These are phyloP conservation scores for Graphiopsis chlorocephala DNA, from an alignment of 2,329 filamentous ascomycete genomes.

Conservation along the genomic window DNA sequence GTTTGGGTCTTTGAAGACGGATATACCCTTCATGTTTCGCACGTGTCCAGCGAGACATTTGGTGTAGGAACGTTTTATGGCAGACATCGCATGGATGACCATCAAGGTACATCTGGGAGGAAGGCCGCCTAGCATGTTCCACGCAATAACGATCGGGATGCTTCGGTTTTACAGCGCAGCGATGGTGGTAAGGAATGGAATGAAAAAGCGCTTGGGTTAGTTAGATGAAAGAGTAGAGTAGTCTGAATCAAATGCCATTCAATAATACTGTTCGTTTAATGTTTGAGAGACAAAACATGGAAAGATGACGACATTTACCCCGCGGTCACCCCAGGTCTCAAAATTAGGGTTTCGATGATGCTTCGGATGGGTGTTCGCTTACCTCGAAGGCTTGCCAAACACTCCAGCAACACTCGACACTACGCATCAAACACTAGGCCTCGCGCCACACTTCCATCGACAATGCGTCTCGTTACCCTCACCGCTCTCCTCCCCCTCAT, in stretches of 20 bases:
- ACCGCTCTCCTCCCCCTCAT: conserved; percentile 13
- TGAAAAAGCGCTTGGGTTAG: background rate
- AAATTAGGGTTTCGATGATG: background rate
- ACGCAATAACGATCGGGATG: background rate
- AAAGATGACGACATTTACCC: background rate
- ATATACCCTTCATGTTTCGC: conserved; percentile 14
- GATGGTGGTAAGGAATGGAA: background rate
- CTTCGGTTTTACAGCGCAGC: background rate
- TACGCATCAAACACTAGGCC: background rate
- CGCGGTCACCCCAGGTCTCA: conserved; percentile 1
- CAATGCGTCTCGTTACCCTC: conserved; percentile 14
- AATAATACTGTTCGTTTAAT: background rate
- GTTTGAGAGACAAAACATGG: background rate
- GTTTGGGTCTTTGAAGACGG: conserved; percentile 5
- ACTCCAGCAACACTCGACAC: background rate
- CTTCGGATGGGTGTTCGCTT: background rate
- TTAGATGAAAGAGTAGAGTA: background rate
- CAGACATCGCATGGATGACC: conserved; percentile 5
- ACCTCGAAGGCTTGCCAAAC: background rate
- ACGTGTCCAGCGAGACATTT: background rate
- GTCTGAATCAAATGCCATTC: background rate
- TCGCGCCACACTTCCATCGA: background rate
- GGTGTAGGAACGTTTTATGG: conserved; percentile 2
- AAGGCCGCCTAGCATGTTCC: background rate
- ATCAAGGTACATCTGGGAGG: conserved; percentile 6